Percentiles rank a stretch among this genome's conserved stretches.
phyloP scores from a whole-genome alignment of 75 land plant species.

The Ceratopteris richardii region DNA sequence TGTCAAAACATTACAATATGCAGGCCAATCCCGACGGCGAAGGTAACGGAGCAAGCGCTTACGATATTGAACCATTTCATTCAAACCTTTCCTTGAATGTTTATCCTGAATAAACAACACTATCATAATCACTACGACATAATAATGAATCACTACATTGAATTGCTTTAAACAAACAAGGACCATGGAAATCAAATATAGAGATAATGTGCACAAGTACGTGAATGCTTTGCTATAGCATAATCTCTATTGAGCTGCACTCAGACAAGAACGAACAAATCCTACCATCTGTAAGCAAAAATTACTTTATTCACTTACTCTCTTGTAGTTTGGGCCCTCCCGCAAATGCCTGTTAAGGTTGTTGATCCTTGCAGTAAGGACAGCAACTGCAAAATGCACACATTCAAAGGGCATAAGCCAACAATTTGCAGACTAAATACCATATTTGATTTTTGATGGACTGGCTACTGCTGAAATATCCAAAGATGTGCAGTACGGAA shows the following conservation, averaged over 20 bases:
- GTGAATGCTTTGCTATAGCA: no score
- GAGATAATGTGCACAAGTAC: no score
- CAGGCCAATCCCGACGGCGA: slow-evolving; percentile 88
- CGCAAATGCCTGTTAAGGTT: slow-evolving; percentile 20
- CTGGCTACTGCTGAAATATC: no score
- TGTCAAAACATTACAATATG: slow-evolving; percentile 60
- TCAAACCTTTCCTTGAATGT: slow-evolving; percentile 77
- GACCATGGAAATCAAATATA: no score
- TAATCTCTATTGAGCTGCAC: no score
- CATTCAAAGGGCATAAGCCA: not conserved
- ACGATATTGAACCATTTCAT: slow-evolving; percentile 68
- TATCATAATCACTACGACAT: no score
- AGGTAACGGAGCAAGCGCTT: slow-evolving; percentile 77
- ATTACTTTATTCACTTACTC: not conserved
- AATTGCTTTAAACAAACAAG: no score
- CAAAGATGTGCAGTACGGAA: no score
- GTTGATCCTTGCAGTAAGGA: slow-evolving; percentile 81
- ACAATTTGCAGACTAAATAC: not conserved
- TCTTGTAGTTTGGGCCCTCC: not conserved
- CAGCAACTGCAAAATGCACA: slow-evolving; percentile 61
- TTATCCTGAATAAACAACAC: slow-evolving; percentile 62
- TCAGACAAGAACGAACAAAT: no score
- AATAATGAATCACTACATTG: no score
- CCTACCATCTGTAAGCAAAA: no score
- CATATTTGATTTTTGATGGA: no score